Conservation (phyloP, 2,329 filamentous ascomycete genomes). For the Beauveria australis region DNA sequence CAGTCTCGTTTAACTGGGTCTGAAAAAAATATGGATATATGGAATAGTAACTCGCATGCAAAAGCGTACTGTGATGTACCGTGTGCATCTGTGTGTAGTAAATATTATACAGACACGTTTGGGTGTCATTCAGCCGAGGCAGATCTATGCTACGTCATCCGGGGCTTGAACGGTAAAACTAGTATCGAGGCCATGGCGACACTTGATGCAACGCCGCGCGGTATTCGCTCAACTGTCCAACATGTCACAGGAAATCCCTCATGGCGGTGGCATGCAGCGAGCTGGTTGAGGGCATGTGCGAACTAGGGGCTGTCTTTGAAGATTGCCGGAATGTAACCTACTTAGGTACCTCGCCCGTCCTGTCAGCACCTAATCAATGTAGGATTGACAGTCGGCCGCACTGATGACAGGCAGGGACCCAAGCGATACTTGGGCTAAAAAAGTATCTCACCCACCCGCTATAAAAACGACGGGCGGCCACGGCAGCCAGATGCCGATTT, state of each 20-base stretch:
- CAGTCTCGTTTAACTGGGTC: background rate
- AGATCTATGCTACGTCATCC: background rate
- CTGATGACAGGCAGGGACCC: background rate
- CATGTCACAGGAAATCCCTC: constrained; percentile 1
- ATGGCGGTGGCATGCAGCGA: background rate
- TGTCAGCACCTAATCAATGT: too few relatives aligned
- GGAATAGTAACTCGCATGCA: background rate
- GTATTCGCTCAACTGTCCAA: background rate
- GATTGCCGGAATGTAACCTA: background rate
- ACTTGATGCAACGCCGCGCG: background rate
- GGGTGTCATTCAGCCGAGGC: background rate
- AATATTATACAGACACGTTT: background rate
- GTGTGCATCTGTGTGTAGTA: background rate
- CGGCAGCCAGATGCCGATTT: constrained; percentile 2
- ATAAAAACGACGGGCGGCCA: background rate
- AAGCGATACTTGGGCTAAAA: background rate
- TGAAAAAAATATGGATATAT: background rate
- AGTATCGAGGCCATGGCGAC: background rate
- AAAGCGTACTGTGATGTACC: background rate
- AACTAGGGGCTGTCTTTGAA: background rate
- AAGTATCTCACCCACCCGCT: background rate
- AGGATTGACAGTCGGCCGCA: background rate
- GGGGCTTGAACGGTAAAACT: background rate
- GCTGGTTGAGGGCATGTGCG: background rate
- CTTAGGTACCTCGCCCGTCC: too few relatives aligned